A percentile compares a stretch with the other conserved stretches of the same genome.
phyloP scores from a whole-genome alignment of 805 yeast species.

The Candida gorgasii region DNA sequence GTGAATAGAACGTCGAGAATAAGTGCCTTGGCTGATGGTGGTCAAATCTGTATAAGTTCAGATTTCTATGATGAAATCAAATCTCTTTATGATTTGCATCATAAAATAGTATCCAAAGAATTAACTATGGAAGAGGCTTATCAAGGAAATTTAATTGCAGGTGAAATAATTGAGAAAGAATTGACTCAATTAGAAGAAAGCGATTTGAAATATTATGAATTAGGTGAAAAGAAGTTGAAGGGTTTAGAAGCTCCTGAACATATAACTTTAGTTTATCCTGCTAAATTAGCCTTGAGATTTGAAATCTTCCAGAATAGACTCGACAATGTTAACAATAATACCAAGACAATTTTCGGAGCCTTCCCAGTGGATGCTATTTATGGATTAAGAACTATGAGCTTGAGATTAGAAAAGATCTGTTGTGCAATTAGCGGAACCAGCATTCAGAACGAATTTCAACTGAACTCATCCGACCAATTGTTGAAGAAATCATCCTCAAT shows the following conservation, averaged over 20 bases:
- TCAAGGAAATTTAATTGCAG: slow-evolving; percentile 49
- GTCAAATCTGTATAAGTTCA: slow-evolving; percentile 86
- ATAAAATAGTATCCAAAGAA: slow-evolving; percentile 31
- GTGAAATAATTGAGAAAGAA: slow-evolving; percentile 63
- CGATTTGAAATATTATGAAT: slow-evolving; percentile 65
- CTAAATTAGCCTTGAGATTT: slow-evolving; percentile 59
- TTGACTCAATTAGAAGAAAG: slow-evolving; percentile 61
- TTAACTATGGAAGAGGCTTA: slow-evolving; percentile 40
- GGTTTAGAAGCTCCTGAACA: slow-evolving; percentile 93
- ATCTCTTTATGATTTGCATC: slow-evolving; percentile 52
- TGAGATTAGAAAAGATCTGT: slow-evolving; percentile 59
- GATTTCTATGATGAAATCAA: slow-evolving; percentile 78
- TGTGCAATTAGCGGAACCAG: slow-evolving; percentile 49
- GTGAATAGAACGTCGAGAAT: slow-evolving; percentile 94
- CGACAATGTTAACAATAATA: slow-evolving; percentile 30
- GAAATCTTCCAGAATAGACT: slow-evolving; percentile 38
- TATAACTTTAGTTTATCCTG: slow-evolving; percentile 78
- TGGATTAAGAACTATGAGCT: slow-evolving; percentile 53
- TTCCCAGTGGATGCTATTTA: slow-evolving; percentile 47
- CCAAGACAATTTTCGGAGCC: slow-evolving; percentile 33
- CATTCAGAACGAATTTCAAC: slow-evolving; percentile 27
- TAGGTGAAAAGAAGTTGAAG: slow-evolving; percentile 88
- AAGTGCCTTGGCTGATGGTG: slow-evolving; percentile 95
- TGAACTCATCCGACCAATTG: slow-evolving; percentile 26
- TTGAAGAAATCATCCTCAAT: slow-evolving; percentile 18